Evolutionary conservation across 345 rosid species (phyloP).

Genomic region (Arabidopsis arenosa): DNA sequence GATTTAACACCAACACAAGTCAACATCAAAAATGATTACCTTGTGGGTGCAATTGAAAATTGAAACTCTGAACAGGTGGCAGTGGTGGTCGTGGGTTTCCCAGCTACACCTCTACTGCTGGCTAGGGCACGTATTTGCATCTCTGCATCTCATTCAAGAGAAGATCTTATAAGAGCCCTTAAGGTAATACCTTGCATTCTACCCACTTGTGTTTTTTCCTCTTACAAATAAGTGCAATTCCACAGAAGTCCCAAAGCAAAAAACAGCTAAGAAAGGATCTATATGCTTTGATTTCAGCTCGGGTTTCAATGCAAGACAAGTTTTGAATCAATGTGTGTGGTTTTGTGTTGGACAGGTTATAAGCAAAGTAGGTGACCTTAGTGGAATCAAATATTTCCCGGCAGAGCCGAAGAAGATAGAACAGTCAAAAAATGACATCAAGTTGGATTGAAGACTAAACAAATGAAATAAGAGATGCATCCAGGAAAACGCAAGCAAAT

Average conservation of each 20-base stretch:
- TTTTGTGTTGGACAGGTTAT: conserved; percentile 56
- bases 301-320: not conserved
- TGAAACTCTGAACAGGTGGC: conserved; percentile 49
- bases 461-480: conserved; percentile 15
- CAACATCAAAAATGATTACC: not conserved
- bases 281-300: not conserved
- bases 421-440: conserved; percentile 32
- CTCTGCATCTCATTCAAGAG: conserved; percentile 71
- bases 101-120: conserved; percentile 68
- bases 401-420: conserved; percentile 61
- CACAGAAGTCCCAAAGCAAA: conserved; percentile 1
- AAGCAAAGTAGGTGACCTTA: conserved; percentile 71
- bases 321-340: not conserved
- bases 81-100: conserved; percentile 62
- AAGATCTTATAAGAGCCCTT: conserved; percentile 68
- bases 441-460: conserved; percentile 39
- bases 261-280: not conserved
- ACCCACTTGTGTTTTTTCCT: not conserved
- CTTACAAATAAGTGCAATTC: not conserved
- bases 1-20: not conserved
- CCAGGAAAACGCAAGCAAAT: not conserved
- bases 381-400: conserved; percentile 80
- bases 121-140: conserved; percentile 84
- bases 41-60: not conserved
- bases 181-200: conserved; percentile 43